phyloP scores from a whole-genome alignment of 805 yeast species.

The Starmerella bombicola region DNA sequence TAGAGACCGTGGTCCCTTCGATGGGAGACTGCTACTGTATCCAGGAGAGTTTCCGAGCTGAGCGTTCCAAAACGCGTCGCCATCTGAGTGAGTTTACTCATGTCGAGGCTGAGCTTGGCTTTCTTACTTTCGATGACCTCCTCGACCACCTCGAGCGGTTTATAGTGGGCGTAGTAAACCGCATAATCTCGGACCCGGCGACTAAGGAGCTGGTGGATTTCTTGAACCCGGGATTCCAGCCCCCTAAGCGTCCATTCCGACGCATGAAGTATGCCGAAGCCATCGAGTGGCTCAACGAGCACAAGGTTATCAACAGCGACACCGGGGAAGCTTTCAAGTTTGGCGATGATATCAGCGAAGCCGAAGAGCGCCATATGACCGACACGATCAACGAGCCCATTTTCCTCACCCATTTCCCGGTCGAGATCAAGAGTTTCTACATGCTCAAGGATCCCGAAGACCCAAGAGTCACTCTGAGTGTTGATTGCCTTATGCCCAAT shows the following conservation, averaged over 20 bases:
- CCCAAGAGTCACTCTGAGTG: conserved; percentile 92
- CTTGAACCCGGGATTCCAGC: conserved; percentile 79
- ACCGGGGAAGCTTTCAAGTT: conserved; percentile 86
- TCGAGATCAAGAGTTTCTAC: conserved; percentile 93
- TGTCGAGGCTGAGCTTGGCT: conserved; percentile 87
- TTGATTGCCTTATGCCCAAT: conserved; percentile 96
- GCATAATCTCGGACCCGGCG: conserved; percentile 76
- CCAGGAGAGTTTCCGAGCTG: conserved; percentile 98
- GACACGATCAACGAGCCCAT: conserved; percentile 90
- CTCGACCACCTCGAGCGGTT: conserved; percentile 73
- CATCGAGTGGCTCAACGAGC: conserved; percentile 90
- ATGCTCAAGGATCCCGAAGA: conserved; percentile 89
- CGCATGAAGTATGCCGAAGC: conserved; percentile 89
- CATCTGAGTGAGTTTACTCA: conserved; percentile 96
- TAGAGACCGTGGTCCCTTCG: conserved; percentile 92
- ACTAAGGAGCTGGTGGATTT: conserved; percentile 83
- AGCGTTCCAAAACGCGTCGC: conserved; percentile 96
- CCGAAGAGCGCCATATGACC: conserved; percentile 98
- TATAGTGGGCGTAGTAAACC: conserved; percentile 54
- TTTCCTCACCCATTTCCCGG: conserved; percentile 86
- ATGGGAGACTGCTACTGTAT: conserved; percentile 95
- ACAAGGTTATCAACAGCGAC: conserved; percentile 75
- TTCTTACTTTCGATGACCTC: conserved; percentile 75
- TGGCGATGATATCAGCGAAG: conserved; percentile 99
- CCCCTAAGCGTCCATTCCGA: conserved; percentile 77